Evolutionary conservation across 2,329 filamentous ascomycete genomes (phyloP).

Genomic region (Cladosporium sp.): DNA sequence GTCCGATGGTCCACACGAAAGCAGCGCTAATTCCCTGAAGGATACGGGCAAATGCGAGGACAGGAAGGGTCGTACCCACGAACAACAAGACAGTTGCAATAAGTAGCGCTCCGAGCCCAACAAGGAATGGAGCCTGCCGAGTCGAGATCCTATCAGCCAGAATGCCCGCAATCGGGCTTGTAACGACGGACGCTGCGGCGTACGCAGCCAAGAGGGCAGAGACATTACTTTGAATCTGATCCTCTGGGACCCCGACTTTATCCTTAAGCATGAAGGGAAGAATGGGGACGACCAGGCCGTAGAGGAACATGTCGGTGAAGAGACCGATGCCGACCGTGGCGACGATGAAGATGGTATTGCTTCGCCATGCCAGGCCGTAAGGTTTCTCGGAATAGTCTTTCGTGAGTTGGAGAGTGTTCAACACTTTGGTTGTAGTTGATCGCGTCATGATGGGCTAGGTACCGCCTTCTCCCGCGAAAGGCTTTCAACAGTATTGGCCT

Average conservation of each 20-base stretch:
- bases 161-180: slow-evolving; percentile 47
- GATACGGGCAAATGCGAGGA: slow-evolving; percentile 47
- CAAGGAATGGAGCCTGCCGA: slow-evolving; percentile 52
- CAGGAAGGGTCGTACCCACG: slow-evolving; percentile 41
- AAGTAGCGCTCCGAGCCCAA: slow-evolving; percentile 48
- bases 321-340: slow-evolving; percentile 50
- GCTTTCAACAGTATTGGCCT: too few species aligned
- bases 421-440: slow-evolving; percentile 7
- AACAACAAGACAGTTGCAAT: slow-evolving; percentile 52
- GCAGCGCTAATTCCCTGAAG: slow-evolving; percentile 54
- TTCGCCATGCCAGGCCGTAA: slow-evolving; percentile 47
- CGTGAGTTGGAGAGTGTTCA: slow-evolving; percentile 31
- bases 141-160: slow-evolving; percentile 49
- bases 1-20: slow-evolving; percentile 54
- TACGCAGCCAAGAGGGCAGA: slow-evolving; percentile 50
- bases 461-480: too few species aligned
- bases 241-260: slow-evolving; percentile 42
- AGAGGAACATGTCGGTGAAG: slow-evolving; percentile 56
- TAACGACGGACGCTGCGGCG: slow-evolving; percentile 48
- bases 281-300: slow-evolving; percentile 53
- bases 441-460: neutral
- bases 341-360: slow-evolving; percentile 53
- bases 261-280: slow-evolving; percentile 52
- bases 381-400: slow-evolving; percentile 29
- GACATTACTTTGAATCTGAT: slow-evolving; percentile 47